phyloP scores from a whole-genome alignment of 139 green algal genomes.

The Marvania coccoides region DNA sequence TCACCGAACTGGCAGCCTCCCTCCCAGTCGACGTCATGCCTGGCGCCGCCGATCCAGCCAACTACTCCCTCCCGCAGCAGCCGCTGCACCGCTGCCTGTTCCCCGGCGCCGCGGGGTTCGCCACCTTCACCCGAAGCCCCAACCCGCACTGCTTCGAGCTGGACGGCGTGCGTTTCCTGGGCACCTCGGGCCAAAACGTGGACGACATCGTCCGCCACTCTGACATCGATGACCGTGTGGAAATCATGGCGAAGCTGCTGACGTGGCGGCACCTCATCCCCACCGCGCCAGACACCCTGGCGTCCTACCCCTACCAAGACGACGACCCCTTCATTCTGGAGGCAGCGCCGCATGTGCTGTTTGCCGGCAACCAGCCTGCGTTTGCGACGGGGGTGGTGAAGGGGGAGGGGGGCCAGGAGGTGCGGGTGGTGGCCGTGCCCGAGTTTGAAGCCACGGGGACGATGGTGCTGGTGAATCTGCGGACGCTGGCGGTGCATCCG shows the following conservation, averaged over 20 bases:
- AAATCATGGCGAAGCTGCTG: slow-evolving; percentile 65
- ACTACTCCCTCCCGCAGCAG: slow-evolving; percentile 91
- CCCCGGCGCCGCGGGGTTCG: slow-evolving; percentile 37
- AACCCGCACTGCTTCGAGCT: slow-evolving; percentile 87
- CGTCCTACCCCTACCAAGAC: slow-evolving; percentile 83
- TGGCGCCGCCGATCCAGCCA: slow-evolving; percentile 79
- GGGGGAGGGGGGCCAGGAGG: slow-evolving; percentile 20
- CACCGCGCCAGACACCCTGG: slow-evolving; percentile 94
- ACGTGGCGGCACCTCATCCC: slow-evolving; percentile 83
- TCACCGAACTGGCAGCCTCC: slow-evolving; percentile 60
- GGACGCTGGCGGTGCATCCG: slow-evolving; percentile 66
- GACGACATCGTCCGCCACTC: slow-evolving; percentile 65
- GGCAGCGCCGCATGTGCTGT: slow-evolving; percentile 83
- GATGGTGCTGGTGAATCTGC: slow-evolving; percentile 80
- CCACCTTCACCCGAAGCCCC: slow-evolving; percentile 51
- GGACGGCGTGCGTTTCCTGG: slow-evolving; percentile 78
- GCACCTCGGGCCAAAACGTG: slow-evolving; percentile 88
- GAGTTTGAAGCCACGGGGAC: slow-evolving; percentile 57
- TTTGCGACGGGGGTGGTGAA: slow-evolving; percentile 59
- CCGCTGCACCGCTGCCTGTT: slow-evolving; percentile 89
- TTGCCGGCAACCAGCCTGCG: slow-evolving; percentile 81
- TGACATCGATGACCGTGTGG: slow-evolving; percentile 36
- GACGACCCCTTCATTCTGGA: slow-evolving; percentile 91
- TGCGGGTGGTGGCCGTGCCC: slow-evolving; percentile 70
- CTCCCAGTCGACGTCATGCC: slow-evolving; percentile 96